These are phyloP conservation scores for Marasmius sp. DNA, from an alignment of 1,284 basidiomycete species.

Conservation along the genomic window DNA sequence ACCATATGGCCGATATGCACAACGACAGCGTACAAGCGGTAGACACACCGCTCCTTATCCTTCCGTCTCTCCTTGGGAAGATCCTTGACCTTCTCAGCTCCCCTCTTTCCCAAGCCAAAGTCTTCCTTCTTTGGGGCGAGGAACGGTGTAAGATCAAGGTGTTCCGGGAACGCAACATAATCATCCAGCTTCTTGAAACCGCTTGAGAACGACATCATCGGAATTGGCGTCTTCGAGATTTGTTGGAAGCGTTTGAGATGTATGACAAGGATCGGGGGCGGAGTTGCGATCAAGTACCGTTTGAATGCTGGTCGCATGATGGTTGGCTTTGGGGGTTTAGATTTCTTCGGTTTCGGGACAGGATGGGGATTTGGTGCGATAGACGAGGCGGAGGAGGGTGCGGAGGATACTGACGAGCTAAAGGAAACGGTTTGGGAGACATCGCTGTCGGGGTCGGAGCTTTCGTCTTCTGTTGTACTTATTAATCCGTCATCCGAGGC, in stretches of 20 bases:
- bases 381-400: not conserved
- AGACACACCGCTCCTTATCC: conserved; percentile 59
- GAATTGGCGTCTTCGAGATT: conserved; percentile 37
- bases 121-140: conserved; percentile 81
- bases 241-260: conserved; percentile 95
- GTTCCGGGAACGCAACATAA: conserved; percentile 85
- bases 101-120: conserved; percentile 48
- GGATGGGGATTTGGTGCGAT: conserved; percentile 25
- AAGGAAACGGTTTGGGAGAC: conserved; percentile 10
- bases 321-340: conserved; percentile 53
- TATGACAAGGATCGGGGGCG: conserved; percentile 87
- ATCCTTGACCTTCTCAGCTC: conserved; percentile 28
- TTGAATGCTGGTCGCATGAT: conserved; percentile 87
- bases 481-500: not conserved
- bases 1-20: conserved; percentile 92
- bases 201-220: conserved; percentile 55
- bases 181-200: conserved; percentile 88
- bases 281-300: conserved; percentile 85
- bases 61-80: conserved; percentile 25
- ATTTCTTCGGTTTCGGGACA: conserved; percentile 21
- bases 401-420: not conserved
- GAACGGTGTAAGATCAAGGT: conserved; percentile 83
- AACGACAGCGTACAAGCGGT: conserved; percentile 80
- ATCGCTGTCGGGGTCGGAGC: conserved; percentile 19
- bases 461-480: conserved; percentile 3